phyloP scores from a whole-genome alignment of 169 alveolate species.

The Cryptosporidium parvum region DNA sequence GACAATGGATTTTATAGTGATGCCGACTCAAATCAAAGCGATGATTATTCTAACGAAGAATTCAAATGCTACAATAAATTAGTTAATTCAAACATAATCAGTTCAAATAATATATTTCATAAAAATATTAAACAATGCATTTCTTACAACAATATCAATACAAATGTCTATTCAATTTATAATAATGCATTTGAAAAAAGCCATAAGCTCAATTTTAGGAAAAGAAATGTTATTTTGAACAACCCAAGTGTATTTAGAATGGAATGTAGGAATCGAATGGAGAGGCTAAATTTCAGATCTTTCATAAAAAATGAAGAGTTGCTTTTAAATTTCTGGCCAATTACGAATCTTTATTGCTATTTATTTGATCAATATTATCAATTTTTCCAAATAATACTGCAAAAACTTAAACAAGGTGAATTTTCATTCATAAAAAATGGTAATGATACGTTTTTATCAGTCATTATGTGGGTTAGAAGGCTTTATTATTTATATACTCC shows the following conservation, averaged over 20 bases:
- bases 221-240: constrained; percentile 42
- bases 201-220: background rate
- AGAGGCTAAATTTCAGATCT: constrained; percentile 13
- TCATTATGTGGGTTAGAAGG: constrained; percentile 73
- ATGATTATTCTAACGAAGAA: constrained; percentile 54
- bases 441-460: constrained; percentile 66
- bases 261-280: constrained; percentile 41
- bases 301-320: constrained; percentile 35
- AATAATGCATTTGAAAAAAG: background rate
- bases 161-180: constrained; percentile 27
- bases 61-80: constrained; percentile 37
- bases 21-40: constrained; percentile 6
- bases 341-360: constrained; percentile 62
- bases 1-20: constrained; percentile 11
- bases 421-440: constrained; percentile 57
- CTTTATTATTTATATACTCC: constrained; percentile 59
- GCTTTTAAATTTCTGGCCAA: constrained; percentile 63
- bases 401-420: constrained; percentile 13
- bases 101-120: constrained; percentile 16
- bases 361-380: constrained; percentile 32
- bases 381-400: constrained; percentile 38
- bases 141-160: constrained; percentile 43
- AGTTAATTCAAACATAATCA: constrained; percentile 41
- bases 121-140: constrained; percentile 40
- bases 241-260: constrained; percentile 55